These are phyloP conservation scores for Styphnolobium japonicum DNA, from an alignment of 306 rosid species.

Conservation along the genomic window DNA sequence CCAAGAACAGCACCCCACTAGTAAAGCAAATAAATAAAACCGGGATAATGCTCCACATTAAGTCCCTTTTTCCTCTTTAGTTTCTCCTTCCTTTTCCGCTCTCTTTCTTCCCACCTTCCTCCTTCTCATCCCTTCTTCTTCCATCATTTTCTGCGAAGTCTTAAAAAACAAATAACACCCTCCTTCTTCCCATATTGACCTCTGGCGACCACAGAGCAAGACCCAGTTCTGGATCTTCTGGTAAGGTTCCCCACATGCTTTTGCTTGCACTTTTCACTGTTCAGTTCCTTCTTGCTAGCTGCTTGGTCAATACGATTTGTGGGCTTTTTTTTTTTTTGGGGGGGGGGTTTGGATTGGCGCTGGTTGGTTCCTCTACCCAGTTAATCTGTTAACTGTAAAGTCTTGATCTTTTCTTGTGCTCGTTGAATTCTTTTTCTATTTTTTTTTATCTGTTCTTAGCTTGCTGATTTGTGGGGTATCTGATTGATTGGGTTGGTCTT, in stretches of 20 bases:
- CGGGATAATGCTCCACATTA: conserved; percentile 19
- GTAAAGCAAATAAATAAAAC: conserved; percentile 24
- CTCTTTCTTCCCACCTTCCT: conserved; percentile 16
- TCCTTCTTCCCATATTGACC: conserved; percentile 20
- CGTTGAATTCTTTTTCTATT: neutral
- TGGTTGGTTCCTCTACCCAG: neutral
- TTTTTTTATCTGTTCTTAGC: neutral
- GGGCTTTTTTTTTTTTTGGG: neutral
- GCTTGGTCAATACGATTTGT: neutral
- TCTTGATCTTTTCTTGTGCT: neutral
- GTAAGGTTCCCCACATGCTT: conserved; percentile 10
- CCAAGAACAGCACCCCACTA: conserved; percentile 8
- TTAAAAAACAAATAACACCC: neutral
- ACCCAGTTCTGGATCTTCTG: conserved; percentile 29
- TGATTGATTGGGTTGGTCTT: conserved; percentile 1
- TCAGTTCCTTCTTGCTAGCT: neutral
- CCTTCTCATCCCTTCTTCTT: neutral
- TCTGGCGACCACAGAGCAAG: neutral
- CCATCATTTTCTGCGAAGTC: neutral
- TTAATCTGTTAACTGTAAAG: neutral
- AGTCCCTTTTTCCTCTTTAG: neutral
- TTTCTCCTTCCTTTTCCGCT: neutral
- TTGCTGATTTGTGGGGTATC: neutral
- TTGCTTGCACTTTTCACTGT: neutral
- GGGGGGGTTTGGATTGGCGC: neutral